Base-by-base conservation (phyloP, 1,284 basidiomycete species). In the Pseudozyma flocculosa region DNA sequence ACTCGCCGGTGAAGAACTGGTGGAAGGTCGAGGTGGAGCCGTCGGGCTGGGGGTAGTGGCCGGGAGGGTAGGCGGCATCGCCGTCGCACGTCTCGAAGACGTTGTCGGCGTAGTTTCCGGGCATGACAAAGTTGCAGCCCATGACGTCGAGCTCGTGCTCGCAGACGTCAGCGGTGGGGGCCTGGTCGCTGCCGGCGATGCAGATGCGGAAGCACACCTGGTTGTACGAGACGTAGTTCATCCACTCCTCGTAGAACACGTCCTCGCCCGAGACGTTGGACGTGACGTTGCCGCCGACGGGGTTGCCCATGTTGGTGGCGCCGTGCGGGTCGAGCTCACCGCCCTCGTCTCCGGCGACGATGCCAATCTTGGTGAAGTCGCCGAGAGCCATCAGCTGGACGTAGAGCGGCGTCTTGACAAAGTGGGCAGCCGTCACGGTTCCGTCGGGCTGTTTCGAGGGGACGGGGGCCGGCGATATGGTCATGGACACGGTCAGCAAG, bases 211-310 rank as follows among this genome's bases (percentile, higher is more conserved):
- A 63, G 63, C 73, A 76, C 42, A 74, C 34, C 48, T 74, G 57
- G 54, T 72, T 59, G 54, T 59, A 54, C n/a, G 72, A 58, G 44
- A 73, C 45, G 54, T 67, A 76, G 70, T 76, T 76, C 72, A 78
- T 82, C 82, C 82, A 82, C 73, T 82, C 81, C 67, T 82, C 70
- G 78, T 82, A 82, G 57, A 70, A 72, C 41, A 81, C 81, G 54
- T 82, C 82, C 38, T 68, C 50, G 38, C 81, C 81, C 17, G 79
- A 79, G 24, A 80, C 75, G 72, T 82, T 82, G 52, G 80, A 78
- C 34, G 82, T 82, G 41, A 82, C 82, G 68, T 82, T 82, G 37
- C 82, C 82, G 44, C 82, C 82, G 45, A 81, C 69, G 43, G 82
- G 82, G 79, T 83, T 83, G 43, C 82, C 82, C 52, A 59, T 61